Evolutionary conservation across 306 rosid species (phyloP).

Genomic region (Cucurbita argyrosperma): DNA sequence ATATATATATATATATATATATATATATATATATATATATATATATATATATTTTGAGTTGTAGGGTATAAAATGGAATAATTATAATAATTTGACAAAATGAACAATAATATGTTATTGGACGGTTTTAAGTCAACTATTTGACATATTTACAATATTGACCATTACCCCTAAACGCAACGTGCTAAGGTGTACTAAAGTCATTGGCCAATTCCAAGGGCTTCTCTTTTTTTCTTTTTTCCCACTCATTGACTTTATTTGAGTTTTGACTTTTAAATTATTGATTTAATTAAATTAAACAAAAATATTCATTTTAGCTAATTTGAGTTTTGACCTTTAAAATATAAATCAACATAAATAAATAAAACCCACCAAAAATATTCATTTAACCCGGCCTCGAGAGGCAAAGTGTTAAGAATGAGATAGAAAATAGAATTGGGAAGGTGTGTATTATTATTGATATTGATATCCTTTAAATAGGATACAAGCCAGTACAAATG

Average conservation of each 20-base stretch:
- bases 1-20: background rate
- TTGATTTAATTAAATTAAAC: background rate
- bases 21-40: background rate
- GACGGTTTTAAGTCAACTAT: background rate
- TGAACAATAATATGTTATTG: background rate
- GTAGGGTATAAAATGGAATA: background rate
- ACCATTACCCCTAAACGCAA: background rate
- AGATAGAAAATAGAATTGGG: no score
- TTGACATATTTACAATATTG: background rate
- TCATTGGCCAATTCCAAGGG: background rate
- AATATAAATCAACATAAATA: no score
- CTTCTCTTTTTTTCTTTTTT: background rate
- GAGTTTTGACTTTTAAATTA: background rate
- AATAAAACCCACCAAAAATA: no score
- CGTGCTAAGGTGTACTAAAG: background rate
- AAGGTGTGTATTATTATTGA: no score
- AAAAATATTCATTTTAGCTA: no score
- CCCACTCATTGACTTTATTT: background rate
- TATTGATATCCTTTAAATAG: no score
- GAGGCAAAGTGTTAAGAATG: no score
- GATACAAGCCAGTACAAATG: no score
- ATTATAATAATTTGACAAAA: background rate
- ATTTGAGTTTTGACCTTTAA: no score
- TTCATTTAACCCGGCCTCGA: no score
- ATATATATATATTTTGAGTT: background rate